Evolutionary conservation across 345 rosid genomes (phyloP).

Genomic region (Euphorbia lathyris): DNA sequence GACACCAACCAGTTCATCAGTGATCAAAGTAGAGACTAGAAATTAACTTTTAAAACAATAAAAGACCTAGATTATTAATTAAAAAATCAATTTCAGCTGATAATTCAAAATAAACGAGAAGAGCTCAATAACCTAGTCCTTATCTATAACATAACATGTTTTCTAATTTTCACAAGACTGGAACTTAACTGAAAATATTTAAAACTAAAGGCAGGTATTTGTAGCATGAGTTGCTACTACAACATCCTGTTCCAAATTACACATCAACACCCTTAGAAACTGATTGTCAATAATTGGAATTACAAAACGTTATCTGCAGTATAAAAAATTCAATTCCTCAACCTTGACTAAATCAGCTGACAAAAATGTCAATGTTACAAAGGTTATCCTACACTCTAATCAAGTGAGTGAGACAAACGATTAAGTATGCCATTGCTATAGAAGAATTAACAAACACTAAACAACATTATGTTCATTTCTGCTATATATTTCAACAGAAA

Average conservation of each 20-base stretch:
- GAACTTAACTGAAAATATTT: background rate
- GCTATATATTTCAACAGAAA: background rate
- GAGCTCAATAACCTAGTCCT: background rate
- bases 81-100: background rate
- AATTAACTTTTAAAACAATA: background rate
- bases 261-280: too few relatives aligned
- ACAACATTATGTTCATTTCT: background rate
- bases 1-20: too few relatives aligned
- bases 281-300: background rate
- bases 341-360: background rate
- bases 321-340: background rate
- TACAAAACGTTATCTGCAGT: background rate
- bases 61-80: background rate
- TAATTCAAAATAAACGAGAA: too few relatives aligned
- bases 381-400: background rate
- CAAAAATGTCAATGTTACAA: background rate
- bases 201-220: background rate
- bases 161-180: background rate
- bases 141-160: background rate
- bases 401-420: background rate
- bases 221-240: background rate
- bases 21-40: too few relatives aligned
- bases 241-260: too few relatives aligned
- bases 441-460: background rate
- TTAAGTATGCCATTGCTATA: background rate